phyloP scores from a whole-genome alignment of 345 rosid species.

The Eucalyptus brandiana region DNA sequence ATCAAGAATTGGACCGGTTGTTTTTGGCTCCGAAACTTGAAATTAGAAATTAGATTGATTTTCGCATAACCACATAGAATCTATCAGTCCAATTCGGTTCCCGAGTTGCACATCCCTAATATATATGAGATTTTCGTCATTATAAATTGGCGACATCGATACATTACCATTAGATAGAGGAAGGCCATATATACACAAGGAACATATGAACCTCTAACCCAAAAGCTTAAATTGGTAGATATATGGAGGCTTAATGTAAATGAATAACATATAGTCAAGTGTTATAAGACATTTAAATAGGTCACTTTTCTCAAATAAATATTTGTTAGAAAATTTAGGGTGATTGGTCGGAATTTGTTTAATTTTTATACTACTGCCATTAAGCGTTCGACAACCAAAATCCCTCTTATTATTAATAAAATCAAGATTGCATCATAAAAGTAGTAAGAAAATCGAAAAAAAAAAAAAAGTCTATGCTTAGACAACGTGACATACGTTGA shows the following conservation, averaged over 20 bases:
- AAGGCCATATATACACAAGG: neutral
- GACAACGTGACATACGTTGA: neutral
- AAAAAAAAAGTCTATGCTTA: neutral
- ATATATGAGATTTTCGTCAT: neutral
- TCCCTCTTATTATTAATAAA: no score
- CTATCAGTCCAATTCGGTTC: accelerated
- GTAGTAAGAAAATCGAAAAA: neutral
- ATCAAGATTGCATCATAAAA: no score
- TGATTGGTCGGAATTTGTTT: neutral
- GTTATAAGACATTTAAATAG: no score
- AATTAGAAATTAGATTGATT: neutral
- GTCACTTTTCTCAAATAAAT: neutral
- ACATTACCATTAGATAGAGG: neutral
- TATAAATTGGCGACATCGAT: neutral
- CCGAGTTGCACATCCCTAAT: neutral
- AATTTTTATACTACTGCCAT: no score
- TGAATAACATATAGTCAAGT: neutral
- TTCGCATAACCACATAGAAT: neutral
- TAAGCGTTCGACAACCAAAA: no score
- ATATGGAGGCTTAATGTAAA: no score
- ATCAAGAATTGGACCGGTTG: neutral
- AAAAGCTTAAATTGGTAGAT: neutral
- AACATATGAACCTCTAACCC: neutral
- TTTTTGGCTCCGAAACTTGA: neutral
- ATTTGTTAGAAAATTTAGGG: neutral